Evolutionary conservation across 306 rosid genomes (phyloP), one percentile per base, ranked within the genome.

Genomic region (Trifolium repens): DNA sequence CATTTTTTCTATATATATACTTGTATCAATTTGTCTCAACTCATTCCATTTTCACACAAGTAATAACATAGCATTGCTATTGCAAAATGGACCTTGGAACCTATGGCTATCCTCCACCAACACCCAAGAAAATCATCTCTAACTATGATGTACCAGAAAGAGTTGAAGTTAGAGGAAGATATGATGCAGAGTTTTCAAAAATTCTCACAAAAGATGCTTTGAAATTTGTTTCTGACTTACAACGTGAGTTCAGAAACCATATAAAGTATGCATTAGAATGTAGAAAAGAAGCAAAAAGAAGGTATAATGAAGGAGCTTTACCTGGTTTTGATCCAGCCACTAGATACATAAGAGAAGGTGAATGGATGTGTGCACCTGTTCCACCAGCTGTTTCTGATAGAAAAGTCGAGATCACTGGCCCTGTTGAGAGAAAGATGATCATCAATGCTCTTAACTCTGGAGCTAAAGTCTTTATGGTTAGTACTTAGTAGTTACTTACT

Each of bases 391-490:
- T 87, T 64, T 90, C 89, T 70, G 96, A 94, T 78, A 85, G 97
- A 80, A 90, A 80, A 81, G 98, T 90, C 9, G 97, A 94, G 87
- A 94, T 94, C 68, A 94, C 97, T 0, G 97, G 96, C 3, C 98
- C 96, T 67, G 93, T 91, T 15, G 97, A 94, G 72, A 67, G 97
- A 66, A 91, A 94, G 82, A 91, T 94, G 97, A 67, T 91, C 79
- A 94, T 90, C 81, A 94, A 94, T 78, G 97, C 98, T 46, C 96
- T 94, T 64, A 94, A 91, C 80, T 94, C 96, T 64, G 96, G 96
- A 46, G 98, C 97, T 19, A 90, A 91, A 84, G 96, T 89, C 55
- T 94, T 94, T 69, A 91, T 94, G 98, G 98, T 94, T 68, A 37
- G 77, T 65, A 26, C 10, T 39, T 39, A 39, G 42, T 39, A 39